Conservation (phyloP, 2,329 filamentous ascomycete species). For the Pseudogymnoascus sp. region DNA sequence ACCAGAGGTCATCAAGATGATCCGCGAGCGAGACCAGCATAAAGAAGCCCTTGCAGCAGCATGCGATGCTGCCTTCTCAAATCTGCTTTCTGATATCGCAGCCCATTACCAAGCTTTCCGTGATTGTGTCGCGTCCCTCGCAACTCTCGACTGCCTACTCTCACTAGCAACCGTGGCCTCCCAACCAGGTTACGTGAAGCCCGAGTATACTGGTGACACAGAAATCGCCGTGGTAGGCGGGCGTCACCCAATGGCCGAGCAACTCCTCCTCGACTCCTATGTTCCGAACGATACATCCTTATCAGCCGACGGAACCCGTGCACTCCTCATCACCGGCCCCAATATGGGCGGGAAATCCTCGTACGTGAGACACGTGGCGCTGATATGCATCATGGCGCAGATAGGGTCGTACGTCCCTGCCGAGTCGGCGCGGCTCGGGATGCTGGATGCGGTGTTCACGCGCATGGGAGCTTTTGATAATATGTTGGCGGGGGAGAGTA, state of each 20-base stretch:
- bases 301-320: conserved; percentile 55
- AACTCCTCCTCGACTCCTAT: conserved; percentile 76
- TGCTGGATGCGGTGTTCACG: conserved; percentile 87
- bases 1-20: conserved; percentile 75
- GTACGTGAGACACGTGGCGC: conserved; percentile 86
- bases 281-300: conserved; percentile 84
- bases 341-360: conserved; percentile 99
- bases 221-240: conserved; percentile 66
- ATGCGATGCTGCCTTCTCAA: conserved; percentile 75
- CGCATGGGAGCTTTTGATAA: conserved; percentile 95
- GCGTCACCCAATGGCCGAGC: conserved; percentile 93
- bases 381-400: conserved; percentile 90
- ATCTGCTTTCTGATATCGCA: conserved; percentile 67
- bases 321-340: conserved; percentile 75
- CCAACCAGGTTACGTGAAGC: conserved; percentile 82
- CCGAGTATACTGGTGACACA: conserved; percentile 56
- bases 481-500: conserved; percentile 87
- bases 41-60: conserved; percentile 89
- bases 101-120: conserved; percentile 84
- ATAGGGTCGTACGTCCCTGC: conserved; percentile 93
- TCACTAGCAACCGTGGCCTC: conserved; percentile 78
- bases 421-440: conserved; percentile 63
- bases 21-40: conserved; percentile 86
- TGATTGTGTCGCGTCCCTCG: conserved; percentile 79
- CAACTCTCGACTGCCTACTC: conserved; percentile 81